Evolutionary conservation across 306 rosid genomes (phyloP).

Genomic region (Quercus dentata): DNA sequence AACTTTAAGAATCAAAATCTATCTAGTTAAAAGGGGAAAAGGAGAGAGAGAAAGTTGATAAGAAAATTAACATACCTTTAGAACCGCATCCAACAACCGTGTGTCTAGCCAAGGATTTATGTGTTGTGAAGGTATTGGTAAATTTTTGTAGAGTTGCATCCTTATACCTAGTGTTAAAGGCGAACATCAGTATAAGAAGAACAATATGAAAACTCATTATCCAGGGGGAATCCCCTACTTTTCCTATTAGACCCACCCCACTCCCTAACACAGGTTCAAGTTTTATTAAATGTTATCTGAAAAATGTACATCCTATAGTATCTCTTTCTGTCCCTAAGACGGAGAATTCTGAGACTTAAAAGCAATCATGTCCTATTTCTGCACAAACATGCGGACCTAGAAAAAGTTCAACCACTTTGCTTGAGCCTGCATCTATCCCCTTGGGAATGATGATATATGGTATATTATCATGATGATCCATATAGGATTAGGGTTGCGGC

Average conservation of each 20-base stretch:
- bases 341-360: no score
- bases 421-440: neutral
- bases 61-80: conserved; percentile 22
- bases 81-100: conserved; percentile 5
- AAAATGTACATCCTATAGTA: no score
- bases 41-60: no score
- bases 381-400: no score
- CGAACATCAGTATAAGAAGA: neutral
- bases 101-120: neutral
- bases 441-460: neutral
- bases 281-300: no score
- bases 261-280: no score
- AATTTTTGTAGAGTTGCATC: conserved; percentile 14
- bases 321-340: no score
- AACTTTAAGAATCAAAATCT: neutral
- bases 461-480: neutral
- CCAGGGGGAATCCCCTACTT: neutral
- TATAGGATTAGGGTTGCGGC: neutral
- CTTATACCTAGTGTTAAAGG: conserved; percentile 19
- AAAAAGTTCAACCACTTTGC: neutral
- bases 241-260: no score
- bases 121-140: conserved; percentile 4
- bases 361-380: no score
- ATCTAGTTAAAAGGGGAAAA: neutral
- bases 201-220: neutral